Base-by-base conservation (phyloP, 169 alveolate genomes). In the Plasmodium sp. region DNA sequence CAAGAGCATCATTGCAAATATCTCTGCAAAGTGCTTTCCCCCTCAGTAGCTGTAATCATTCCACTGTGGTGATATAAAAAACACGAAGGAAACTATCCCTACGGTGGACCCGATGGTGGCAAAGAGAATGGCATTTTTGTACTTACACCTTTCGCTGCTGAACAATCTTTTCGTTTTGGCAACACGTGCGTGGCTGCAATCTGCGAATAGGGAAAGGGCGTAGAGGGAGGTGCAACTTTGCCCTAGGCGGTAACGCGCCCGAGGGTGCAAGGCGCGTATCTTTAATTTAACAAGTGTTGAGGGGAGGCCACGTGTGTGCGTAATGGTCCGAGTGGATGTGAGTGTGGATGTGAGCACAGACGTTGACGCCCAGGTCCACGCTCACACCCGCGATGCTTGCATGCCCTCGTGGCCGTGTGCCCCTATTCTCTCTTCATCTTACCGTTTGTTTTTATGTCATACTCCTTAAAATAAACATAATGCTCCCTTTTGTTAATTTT, bases 401-500 rank as follows among this genome's bases (percentile, higher is more conserved):
- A 62, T 62, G 36, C 58, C 5, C 48, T 27, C 77, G n/a, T 36
- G 18, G 14, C 27, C n/a, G 16, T 81, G 33, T 81, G 18, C 34
- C 9, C 72, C 62, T 79, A 79, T 18, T 41, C 31, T 39, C 14
- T 41, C n/a, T 14, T 27, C 84, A 45, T 90, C 84, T 31, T 90
- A 90, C 91, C 74, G 74, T 81, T 67, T 22, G 82, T 58, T 81
- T 90, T 90, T 90, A 90, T 81, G 85, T 90, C 94, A 54, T 90
- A 54, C 56, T 90, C 94, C 41, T 81, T 90, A 90, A 81, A 90
- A 72, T 90, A 90, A 81, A 90, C 83, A 56, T 90, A 90, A 90
- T 90, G 94, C 16, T 90, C 94, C 83, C 73, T 90, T 71, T 90
- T 90, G 74, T 90, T 90, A 43, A 90, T 62, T 80, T 90, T 90